Evolutionary conservation across 176 grass and related monocot species (phyloP).

Genomic region (Rhynchospora pubera): DNA sequence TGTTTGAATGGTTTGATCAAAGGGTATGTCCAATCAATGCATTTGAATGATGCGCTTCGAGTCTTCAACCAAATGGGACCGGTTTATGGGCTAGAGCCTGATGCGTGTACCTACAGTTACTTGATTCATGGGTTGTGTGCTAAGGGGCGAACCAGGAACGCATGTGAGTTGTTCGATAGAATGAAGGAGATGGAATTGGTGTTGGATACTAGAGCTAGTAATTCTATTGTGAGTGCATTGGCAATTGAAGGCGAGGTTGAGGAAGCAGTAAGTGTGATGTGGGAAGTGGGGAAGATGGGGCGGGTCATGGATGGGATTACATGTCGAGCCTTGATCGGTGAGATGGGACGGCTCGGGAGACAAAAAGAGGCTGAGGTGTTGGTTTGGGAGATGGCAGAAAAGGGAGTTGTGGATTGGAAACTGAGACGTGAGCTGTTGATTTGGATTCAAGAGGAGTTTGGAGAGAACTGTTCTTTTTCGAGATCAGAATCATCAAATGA

Average conservation of each 20-base stretch:
- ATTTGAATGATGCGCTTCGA: constrained; percentile 73
- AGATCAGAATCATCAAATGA: neutral
- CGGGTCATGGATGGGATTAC: constrained; percentile 46
- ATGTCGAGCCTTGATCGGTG: constrained; percentile 41
- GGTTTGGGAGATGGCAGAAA: constrained; percentile 38
- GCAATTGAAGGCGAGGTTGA: constrained; percentile 43
- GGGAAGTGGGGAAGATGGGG: constrained; percentile 41
- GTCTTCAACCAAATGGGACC: constrained; percentile 79
- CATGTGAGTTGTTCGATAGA: constrained; percentile 50
- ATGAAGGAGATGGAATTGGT: constrained; percentile 34
- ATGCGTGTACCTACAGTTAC: constrained; percentile 65
- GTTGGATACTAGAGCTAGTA: constrained; percentile 30
- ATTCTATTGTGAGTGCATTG: constrained; percentile 51
- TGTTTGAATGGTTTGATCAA: constrained; percentile 61
- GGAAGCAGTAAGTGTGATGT: constrained; percentile 38
- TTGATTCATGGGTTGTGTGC: constrained; percentile 69
- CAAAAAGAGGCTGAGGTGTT: constrained; percentile 31
- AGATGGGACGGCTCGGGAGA: constrained; percentile 31
- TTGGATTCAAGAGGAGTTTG: constrained; percentile 26
- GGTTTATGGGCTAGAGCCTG: constrained; percentile 47
- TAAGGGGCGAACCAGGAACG: constrained; percentile 55
- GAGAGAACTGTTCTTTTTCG: neutral
- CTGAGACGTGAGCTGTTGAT: constrained; percentile 25
- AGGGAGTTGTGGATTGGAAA: constrained; percentile 24
- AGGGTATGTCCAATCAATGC: constrained; percentile 66